These are phyloP conservation scores for Eucalyptus grandis DNA, from an alignment of 345 rosid genomes.

Conservation along the genomic window DNA sequence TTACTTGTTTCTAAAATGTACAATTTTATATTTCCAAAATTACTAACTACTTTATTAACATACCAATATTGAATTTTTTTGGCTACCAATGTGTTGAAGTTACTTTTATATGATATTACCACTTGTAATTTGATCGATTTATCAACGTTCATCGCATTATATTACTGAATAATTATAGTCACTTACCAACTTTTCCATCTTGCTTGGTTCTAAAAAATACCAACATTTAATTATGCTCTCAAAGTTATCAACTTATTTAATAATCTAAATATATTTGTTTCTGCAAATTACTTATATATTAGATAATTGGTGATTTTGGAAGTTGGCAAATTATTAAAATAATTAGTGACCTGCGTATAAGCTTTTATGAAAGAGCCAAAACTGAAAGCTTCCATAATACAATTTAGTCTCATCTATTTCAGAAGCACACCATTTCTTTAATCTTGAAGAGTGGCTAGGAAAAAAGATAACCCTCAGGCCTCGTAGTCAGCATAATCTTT, in stretches of 20 bases:
- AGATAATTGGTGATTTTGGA: background rate
- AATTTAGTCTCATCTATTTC: background rate
- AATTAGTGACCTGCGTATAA: background rate
- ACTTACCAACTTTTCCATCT: background rate
- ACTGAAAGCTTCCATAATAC: background rate
- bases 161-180: too few species aligned
- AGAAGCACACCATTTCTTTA: background rate
- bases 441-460: background rate
- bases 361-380: background rate
- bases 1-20: background rate
- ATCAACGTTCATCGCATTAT: fast-evolving
- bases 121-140: background rate
- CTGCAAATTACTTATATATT: fast-evolving
- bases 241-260: background rate
- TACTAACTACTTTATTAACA: background rate
- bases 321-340: background rate
- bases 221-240: background rate
- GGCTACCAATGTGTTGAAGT: background rate
- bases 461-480: background rate
- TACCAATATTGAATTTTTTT: background rate
- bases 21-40: background rate
- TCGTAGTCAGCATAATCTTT: background rate
- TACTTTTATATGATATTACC: background rate
- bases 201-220: background rate
- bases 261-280: background rate